Percentiles rank a stretch among this genome's conserved stretches.
Conservation (phyloP, 306 rosid genomes). For the Calophaca sinica region DNA sequence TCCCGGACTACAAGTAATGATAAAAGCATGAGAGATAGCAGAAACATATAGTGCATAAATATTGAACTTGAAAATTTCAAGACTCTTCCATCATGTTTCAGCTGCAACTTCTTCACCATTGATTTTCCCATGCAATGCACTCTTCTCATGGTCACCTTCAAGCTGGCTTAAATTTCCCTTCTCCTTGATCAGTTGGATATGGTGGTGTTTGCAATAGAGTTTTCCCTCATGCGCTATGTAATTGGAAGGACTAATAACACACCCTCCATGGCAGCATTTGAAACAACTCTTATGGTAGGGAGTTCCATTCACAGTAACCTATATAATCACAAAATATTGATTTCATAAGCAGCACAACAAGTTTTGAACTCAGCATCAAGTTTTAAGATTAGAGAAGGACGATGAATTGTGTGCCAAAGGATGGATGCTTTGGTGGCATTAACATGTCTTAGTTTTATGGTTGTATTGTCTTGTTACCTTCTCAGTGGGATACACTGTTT, state of each 20-base stretch:
- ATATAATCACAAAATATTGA: constrained; percentile 26
- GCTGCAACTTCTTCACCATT: constrained; percentile 64
- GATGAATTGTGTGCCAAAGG: constrained; percentile 1
- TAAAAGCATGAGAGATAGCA: constrained; percentile 48
- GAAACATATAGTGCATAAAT: constrained; percentile 44
- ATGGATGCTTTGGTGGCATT: not conserved
- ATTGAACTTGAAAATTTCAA: constrained; percentile 33
- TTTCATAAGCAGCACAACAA: constrained; percentile 4
- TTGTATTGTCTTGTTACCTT: constrained; percentile 59
- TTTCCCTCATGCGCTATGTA: constrained; percentile 97
- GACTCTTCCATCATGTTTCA: constrained; percentile 53
- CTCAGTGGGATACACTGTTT: constrained; percentile 93
- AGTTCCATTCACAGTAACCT: constrained; percentile 97
- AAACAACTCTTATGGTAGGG: constrained; percentile 96
- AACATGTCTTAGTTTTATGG: not conserved
- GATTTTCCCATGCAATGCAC: constrained; percentile 46
- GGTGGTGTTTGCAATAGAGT: constrained; percentile 98
- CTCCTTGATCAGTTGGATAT: constrained; percentile 89
- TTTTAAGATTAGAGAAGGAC: not conserved
- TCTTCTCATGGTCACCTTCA: constrained; percentile 79
- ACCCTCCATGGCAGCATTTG: constrained; percentile 98
- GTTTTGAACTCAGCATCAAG: constrained; percentile 11
- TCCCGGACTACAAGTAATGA: constrained; percentile 35
- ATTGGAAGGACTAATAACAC: constrained; percentile 95
- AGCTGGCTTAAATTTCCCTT: constrained; percentile 98